phyloP scores from a whole-genome alignment of 352 stramenopile species.

The Pythium graminicola region DNA sequence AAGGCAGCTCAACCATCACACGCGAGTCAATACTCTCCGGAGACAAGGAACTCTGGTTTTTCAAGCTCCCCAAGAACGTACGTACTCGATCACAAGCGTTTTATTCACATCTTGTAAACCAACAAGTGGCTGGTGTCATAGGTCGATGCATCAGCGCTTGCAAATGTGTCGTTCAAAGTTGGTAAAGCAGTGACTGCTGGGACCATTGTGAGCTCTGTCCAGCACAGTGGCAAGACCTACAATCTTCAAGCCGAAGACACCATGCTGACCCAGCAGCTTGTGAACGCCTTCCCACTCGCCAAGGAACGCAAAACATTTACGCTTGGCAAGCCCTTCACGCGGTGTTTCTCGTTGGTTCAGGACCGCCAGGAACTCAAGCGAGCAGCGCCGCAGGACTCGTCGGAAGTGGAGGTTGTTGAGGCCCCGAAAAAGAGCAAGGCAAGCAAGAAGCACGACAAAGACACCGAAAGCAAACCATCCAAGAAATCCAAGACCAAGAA shows the following conservation, averaged over 20 bases:
- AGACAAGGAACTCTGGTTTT: constrained; percentile 85
- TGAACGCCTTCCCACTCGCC: constrained; percentile 62
- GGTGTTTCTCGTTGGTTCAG: constrained; percentile 67
- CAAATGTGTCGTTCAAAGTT: constrained; percentile 66
- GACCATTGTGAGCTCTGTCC: constrained; percentile 37
- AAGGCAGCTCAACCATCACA: constrained; percentile 49
- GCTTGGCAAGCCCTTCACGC: constrained; percentile 66
- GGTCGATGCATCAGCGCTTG: constrained; percentile 62
- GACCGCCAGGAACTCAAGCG: constrained; percentile 24
- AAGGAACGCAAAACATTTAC: constrained; percentile 53
- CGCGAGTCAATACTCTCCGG: constrained; percentile 52
- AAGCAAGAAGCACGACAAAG: constrained; percentile 49
- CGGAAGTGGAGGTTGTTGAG: constrained; percentile 16
- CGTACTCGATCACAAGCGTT: constrained; percentile 21
- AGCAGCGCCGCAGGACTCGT: not conserved
- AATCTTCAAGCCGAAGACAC: constrained; percentile 49
- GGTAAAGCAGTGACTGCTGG: constrained; percentile 27
- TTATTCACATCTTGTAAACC: not conserved
- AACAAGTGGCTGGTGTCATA: constrained; percentile 10
- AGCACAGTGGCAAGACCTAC: constrained; percentile 44
- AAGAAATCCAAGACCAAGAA: constrained; percentile 30
- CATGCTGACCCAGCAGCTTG: constrained; percentile 64
- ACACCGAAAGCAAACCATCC: constrained; percentile 23
- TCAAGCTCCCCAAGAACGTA: constrained; percentile 79
- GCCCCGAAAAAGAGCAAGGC: constrained; percentile 33